Conservation (phyloP, 2,329 filamentous ascomycete species). For the Talaromyces sp. region DNA sequence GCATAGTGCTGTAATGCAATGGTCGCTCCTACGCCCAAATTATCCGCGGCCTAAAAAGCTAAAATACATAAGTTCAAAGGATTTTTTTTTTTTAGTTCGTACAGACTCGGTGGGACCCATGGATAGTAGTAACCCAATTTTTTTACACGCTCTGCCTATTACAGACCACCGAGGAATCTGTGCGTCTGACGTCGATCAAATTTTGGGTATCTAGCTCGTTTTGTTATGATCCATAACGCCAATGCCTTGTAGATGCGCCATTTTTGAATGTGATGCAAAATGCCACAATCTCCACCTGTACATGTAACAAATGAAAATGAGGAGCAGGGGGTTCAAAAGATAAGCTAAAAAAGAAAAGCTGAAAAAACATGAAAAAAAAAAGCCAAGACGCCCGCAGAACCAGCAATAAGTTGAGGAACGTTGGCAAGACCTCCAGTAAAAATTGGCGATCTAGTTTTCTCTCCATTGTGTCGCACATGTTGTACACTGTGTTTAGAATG, state of each 20-base stretch:
- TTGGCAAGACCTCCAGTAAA: not conserved
- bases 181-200: slow-evolving; percentile 18
- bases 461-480: slow-evolving; percentile 50
- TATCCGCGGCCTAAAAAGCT: not conserved
- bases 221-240: slow-evolving; percentile 5
- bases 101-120: slow-evolving; percentile 2
- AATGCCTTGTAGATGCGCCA: slow-evolving; percentile 7
- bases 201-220: slow-evolving; percentile 11
- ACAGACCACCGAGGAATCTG: slow-evolving; percentile 5
- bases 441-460: slow-evolving; percentile 47
- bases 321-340: no score
- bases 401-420: not conserved
- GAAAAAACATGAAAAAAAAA: slow-evolving; percentile 11
- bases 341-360: not conserved
- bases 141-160: not conserved
- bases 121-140: slow-evolving; percentile 14
- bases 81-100: not conserved
- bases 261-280: slow-evolving; percentile 1
- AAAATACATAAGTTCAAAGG: not conserved
- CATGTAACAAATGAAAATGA: not conserved
- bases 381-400: not conserved
- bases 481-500: slow-evolving; percentile 42
- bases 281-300: not conserved
- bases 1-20: not conserved
- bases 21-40: not conserved